Base-by-base conservation (phyloP, 148 eudicot genomes). In the Chenopodium suecicum region DNA sequence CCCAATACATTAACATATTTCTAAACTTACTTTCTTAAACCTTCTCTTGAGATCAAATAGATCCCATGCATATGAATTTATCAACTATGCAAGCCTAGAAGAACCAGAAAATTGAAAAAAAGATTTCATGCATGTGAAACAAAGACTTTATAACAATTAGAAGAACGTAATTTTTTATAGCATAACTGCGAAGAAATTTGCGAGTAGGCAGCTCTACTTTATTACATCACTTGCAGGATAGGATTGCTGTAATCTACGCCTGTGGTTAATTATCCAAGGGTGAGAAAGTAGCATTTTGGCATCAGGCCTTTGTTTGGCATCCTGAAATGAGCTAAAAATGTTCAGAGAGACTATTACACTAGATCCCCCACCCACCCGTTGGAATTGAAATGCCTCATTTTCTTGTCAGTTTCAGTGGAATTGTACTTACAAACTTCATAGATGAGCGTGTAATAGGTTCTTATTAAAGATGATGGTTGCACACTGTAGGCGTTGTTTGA, bases 281-380 rank as follows among this genome's bases (percentile, higher is more conserved):
- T 97, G 99, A 60, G 94, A 92, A 86, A 97, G 98, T 84, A 97
- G 81, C 60, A 91, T 91, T 88, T 91, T 97, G 34, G 99, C 99
- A 87, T 94, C 99, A 83, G 98, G 98, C 88, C 99, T 94, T 83
- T 90, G 95, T 82, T 95, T 90, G 82, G 99, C 98, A 90, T 97
- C 97, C 98, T 97, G 90, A 85, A 88, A 87, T 65, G 89, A 64
- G 83, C 23, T 77, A 62, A 77, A 37, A 41, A 44, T 70, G 32
- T 68, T 37, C 76, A 37, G 20, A 22, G 20, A 22, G 37, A 80
- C 12, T 60, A 69, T 34, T 70, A 16, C 62, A 56, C 62, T 17
- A 56, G 4, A 56, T 56, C 62, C 62, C 62, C 62, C 62, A 56
- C 62, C 22, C 62, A 56, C 20, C 62, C 62, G 16, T 56, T 17